Percentiles rank a stretch among this genome's conserved stretches.
Conservation (phyloP, 805 yeast genomes). For the Kurtzmaniella fragi region DNA sequence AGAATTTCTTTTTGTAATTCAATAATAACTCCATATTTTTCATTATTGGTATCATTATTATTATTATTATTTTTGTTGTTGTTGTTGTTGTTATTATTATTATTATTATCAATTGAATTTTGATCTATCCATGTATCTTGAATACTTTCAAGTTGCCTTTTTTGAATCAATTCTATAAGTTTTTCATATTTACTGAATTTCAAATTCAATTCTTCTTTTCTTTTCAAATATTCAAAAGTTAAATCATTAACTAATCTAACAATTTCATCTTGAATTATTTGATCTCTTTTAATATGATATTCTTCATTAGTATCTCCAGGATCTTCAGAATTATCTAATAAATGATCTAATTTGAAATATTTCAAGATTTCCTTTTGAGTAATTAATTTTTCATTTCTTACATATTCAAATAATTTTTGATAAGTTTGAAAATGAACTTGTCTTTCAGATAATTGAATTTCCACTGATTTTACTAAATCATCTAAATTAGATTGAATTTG, state of each 20-base stretch:
- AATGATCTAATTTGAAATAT: constrained; percentile 27
- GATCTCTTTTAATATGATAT: constrained; percentile 15
- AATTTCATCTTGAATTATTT: constrained; percentile 37
- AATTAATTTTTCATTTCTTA: constrained; percentile 19
- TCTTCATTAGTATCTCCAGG: constrained; percentile 1
- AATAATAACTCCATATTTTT: constrained; percentile 16
- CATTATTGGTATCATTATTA: constrained; percentile 3
- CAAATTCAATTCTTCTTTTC: constrained; percentile 23
- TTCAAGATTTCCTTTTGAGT: constrained; percentile 24
- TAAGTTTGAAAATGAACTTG: constrained; percentile 28
- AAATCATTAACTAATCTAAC: constrained; percentile 34
- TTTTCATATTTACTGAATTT: constrained; percentile 7
- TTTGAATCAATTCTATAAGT: constrained; percentile 10
- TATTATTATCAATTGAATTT: neutral
- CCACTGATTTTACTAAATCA: no score
- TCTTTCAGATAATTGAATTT: constrained; percentile 26
- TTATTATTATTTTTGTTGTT: neutral
- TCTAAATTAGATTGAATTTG: no score
- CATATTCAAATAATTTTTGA: constrained; percentile 18
- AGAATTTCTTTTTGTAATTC: constrained; percentile 24
- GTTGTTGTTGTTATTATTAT: neutral
- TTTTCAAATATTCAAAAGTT: constrained; percentile 28
- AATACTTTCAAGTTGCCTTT: constrained; percentile 2
- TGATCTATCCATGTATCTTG: neutral
- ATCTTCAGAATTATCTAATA: constrained; percentile 22